Base-by-base conservation (phyloP, 2,329 filamentous ascomycete species). In the Metarhizium robertsii region DNA sequence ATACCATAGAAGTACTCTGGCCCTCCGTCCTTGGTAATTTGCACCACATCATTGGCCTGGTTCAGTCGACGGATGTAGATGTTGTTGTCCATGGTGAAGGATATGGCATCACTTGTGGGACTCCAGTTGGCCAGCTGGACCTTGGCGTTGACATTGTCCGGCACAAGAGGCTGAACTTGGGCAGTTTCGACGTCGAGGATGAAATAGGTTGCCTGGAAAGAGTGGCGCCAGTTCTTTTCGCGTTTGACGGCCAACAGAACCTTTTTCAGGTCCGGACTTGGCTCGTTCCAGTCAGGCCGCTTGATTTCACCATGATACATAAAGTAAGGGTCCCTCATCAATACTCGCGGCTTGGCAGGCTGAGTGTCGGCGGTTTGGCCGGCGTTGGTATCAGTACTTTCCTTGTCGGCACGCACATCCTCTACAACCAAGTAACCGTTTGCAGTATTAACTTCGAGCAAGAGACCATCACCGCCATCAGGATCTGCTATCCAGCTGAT, bases 1-100 rank as follows among this genome's bases (percentile, higher is more conserved):
- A 96, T 84, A 18, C 94, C 94, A 64, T 99, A 96, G 71, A 99
- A 99, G 57, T 94, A 83, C 62, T 97, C 85, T 0, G 84, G 77
- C 0, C 92, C 90, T 13, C 95, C 94, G 66, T 99, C 92, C 54
- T 77, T 83, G 1, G 94, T 97, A 62, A 99, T 87, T 59, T 87
- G 83, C 5, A 80, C 77, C 4, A 90, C 79, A 16, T 79, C 72
- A 20, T 81, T 74, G 4, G 79, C 80, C 38, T 66, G 72, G 6
- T 58, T 64, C 13, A 83, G 61, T 3, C 83, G 84, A 53, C 94
- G 85, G 48, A 97, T 73, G 67, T 84, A 97, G 64, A 99, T 75
- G 69, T 99, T 96, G 73, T 99, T 97, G 58, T 91, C 80, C 61
- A 87, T 79, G 1, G 92, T 95, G 69, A 92, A 99, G n/a, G 90